Percentiles rank a stretch among this genome's conserved stretches.
Evolutionary conservation across 306 rosid species (phyloP).

Genomic region (Cicer arietinum): DNA sequence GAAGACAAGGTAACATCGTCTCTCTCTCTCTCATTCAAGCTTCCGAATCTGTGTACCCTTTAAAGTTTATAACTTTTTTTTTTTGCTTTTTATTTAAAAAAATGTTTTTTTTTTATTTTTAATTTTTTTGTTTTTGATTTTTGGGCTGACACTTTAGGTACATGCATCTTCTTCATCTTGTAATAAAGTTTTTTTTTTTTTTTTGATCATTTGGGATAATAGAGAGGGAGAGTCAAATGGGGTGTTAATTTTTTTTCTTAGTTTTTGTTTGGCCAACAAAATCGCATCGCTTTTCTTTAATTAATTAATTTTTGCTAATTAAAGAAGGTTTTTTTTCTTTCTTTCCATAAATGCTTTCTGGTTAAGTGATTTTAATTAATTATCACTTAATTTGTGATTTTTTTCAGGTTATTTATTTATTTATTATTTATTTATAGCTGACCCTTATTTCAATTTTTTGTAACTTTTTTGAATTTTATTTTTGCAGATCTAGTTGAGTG

Average conservation of each 20-base stretch:
- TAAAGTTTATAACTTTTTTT: slow-evolving; percentile 47
- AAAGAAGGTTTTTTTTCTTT: slow-evolving; percentile 43
- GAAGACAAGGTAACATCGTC: slow-evolving; percentile 65
- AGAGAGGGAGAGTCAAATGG: slow-evolving; percentile 45
- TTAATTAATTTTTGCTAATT: slow-evolving; percentile 39
- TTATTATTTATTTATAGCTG: slow-evolving; percentile 30
- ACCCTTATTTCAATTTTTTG: slow-evolving; percentile 38
- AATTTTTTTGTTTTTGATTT: background rate
- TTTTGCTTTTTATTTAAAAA: background rate
- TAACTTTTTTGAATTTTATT: background rate
- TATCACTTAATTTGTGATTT: slow-evolving; percentile 33
- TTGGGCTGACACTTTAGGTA: slow-evolving; percentile 46
- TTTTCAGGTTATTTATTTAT: slow-evolving; percentile 27
- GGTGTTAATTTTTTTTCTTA: slow-evolving; percentile 43
- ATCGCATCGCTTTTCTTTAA: slow-evolving; percentile 42
- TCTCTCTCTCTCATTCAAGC: slow-evolving; percentile 45
- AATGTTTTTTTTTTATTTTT: background rate
- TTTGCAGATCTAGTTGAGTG: slow-evolving; percentile 77
- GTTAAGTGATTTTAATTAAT: slow-evolving; percentile 46
- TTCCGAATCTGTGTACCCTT: slow-evolving; percentile 63
- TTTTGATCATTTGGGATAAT: slow-evolving; percentile 48
- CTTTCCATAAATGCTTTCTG: slow-evolving; percentile 40
- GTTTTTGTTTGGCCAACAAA: slow-evolving; percentile 26
- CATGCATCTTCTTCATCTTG: slow-evolving; percentile 75
- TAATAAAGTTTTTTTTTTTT: slow-evolving; percentile 61